Evolutionary conservation across 768 basidiomycete genomes (phyloP), one percentile per base, ranked within the genome.

Genomic region (Suillus lakei): DNA sequence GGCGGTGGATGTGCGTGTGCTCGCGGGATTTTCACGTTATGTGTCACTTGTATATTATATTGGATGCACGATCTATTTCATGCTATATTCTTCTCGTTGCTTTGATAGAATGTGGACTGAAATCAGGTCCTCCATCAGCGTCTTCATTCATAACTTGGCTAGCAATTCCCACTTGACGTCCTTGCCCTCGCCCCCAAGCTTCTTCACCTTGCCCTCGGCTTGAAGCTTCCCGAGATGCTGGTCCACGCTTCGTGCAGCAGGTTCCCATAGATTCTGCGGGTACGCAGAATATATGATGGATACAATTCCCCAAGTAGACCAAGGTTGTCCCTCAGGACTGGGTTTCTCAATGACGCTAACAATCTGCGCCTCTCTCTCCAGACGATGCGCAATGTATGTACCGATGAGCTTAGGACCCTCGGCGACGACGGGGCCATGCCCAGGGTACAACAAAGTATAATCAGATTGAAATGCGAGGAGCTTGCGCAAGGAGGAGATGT

Each of bases 331-430:
- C 56, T 67, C 72, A 0, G 80, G 78, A 23, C 80, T 76, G 10
- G 78, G 50, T 28, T 73, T 73, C 26, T 80, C 72, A 32, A 92
- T 74, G 12, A 86, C 74, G 21, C 77, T 73, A 1, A 98, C 56
- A 41, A 98, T 87, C 79, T 98, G 90, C 9, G 80, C 79, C 74
- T 99, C 97, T 60, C 96, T 83, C 67, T 92, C 86, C 63, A 90
- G 81, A 10, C 96, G 86, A 72, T 99, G 95, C 39, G 84, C 74
- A 65, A 96, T 91, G 73, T 98, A 98, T 55, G 79, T 84, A 55
- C 79, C 73, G 70, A 98, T 88, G 36, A 86, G 80, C 41, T 82
- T 80, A 46, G 82, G 75, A 7, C 91, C 92, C 16, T 92, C 81
- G 7, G 76, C 65, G 2, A 96, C 85, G 39, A 92, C 87, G 6